Evolutionary conservation across 257 asterid species (phyloP), one percentile per base, ranked within the genome.

Genomic region (Ilex aquifolium): DNA sequence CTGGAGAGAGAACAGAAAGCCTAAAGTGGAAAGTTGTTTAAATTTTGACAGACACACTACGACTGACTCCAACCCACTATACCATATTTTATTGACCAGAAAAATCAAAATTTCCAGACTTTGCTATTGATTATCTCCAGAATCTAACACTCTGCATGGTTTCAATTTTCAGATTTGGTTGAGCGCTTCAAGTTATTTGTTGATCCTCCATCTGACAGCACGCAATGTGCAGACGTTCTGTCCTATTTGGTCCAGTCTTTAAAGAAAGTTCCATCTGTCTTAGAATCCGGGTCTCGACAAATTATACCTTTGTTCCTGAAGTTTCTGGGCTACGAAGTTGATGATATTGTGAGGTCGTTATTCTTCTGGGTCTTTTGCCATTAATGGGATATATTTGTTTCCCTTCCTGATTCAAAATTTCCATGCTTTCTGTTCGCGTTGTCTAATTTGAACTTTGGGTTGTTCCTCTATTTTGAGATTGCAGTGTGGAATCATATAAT

Each of bases 291-390:
- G 75, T 80, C 90, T 68, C 77, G 74, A 64, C 88, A 87, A 63
- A 69, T 89, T 64, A 61, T 92, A 63, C 91, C 93, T 69, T 71
- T 89, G 80, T 92, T 92, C 71, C 68, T 92, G 76, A 85, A 82
- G 83, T 89, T 85, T 69, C 64, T 92, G 60, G 99, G 99, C 67
- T 87, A 87, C 69, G 65, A 57, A 66, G 81, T 69, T 57, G 79
- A 79, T 48, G 78, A 81, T 54, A 67, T 67, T 57, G 46, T 67
- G 61, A 83, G 98, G 97, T 92, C 64, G 42, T 51, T 59, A 57
- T 60, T 66, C 40, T 59, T 15, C 15, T 60, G 42, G 30, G 31
- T 44, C 46, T 62, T 77, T 48, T n/a, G 2, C 30, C 57, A 53
- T 53, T 49, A n/a, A 6, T n/a, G 15, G 57, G 10, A 53, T 53